Conservation (phyloP, 2,329 filamentous ascomycete species). For the Arthroderma sp. region DNA sequence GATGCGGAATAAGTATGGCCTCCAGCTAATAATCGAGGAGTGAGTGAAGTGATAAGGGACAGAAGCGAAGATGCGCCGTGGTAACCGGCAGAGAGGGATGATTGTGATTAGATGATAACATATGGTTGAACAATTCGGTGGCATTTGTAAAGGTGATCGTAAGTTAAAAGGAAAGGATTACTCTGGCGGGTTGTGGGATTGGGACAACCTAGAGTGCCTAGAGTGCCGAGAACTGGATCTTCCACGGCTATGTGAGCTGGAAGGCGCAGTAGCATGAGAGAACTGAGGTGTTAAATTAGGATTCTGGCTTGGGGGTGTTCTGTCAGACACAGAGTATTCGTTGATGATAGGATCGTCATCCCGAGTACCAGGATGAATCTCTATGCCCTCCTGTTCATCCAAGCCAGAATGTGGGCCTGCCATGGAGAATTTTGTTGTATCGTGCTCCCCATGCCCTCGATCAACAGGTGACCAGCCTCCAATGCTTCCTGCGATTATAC, state of each 20-base stretch:
- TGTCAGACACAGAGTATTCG: conserved; percentile 20
- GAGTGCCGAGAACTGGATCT: conserved; percentile 25
- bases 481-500: conserved; percentile 52
- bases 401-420: conserved; percentile 26
- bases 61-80: too few relatives aligned
- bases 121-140: too few relatives aligned
- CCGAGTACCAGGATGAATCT: conserved; percentile 35
- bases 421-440: conserved; percentile 26
- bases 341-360: conserved; percentile 33
- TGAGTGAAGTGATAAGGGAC: too few relatives aligned
- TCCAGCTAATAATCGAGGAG: too few relatives aligned
- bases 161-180: too few relatives aligned
- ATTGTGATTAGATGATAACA: too few relatives aligned
- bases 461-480: conserved; percentile 52
- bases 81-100: too few relatives aligned
- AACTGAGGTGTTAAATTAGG: conserved; percentile 33
- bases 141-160: too few relatives aligned
- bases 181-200: background rate
- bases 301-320: conserved; percentile 34
- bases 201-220: conserved; percentile 5
- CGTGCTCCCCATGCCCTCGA: conserved; percentile 24
- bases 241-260: conserved; percentile 20
- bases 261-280: conserved; percentile 25
- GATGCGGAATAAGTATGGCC: too few relatives aligned
- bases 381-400: conserved; percentile 30